Percentiles rank a stretch among this genome's conserved stretches.
Conservation (phyloP, 192 early-diverging fungal genomes). For the Thamnidium elegans region DNA sequence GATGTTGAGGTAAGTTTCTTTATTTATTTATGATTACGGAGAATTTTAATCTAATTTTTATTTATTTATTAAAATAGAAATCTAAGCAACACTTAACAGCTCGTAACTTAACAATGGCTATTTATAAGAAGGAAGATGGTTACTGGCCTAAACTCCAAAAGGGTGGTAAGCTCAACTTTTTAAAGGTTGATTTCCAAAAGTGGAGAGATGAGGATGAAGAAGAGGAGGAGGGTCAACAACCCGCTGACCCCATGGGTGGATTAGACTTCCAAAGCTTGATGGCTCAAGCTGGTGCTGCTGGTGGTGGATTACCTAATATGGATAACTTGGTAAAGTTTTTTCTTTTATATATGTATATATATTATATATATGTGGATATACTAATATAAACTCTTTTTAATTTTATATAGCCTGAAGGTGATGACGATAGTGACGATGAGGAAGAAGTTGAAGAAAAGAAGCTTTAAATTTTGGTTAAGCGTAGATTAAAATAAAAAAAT, state of each 20-base stretch:
- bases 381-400: not conserved
- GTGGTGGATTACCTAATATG: slow-evolving; percentile 33
- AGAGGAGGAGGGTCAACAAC: slow-evolving; percentile 59
- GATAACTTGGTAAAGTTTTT: slow-evolving; percentile 3
- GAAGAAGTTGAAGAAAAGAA: not conserved
- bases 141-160: slow-evolving; percentile 89
- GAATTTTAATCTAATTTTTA: slow-evolving; percentile 2
- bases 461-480: too few relatives aligned
- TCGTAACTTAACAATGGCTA: slow-evolving; percentile 62
- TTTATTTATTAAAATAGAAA: slow-evolving; percentile 18
- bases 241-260: slow-evolving; percentile 36
- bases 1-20: slow-evolving; percentile 61
- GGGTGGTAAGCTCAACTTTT: slow-evolving; percentile 63
- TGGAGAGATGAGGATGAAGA: slow-evolving; percentile 97
- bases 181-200: slow-evolving; percentile 88
- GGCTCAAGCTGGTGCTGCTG: slow-evolving; percentile 47
- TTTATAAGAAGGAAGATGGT: slow-evolving; percentile 67
- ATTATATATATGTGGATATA: not conserved
- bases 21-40: not conserved
- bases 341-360: not conserved
- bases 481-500: slow-evolving; percentile 3
- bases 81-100: slow-evolving; percentile 65
- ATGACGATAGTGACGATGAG: slow-evolving; percentile 1
- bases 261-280: slow-evolving; percentile 64
- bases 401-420: slow-evolving; percentile 10